A percentile compares a stretch with the other conserved stretches of the same genome.
These are phyloP conservation scores for Aspergillus ochraceus DNA, from an alignment of 2,329 filamentous ascomycete genomes.

Conservation along the genomic window DNA sequence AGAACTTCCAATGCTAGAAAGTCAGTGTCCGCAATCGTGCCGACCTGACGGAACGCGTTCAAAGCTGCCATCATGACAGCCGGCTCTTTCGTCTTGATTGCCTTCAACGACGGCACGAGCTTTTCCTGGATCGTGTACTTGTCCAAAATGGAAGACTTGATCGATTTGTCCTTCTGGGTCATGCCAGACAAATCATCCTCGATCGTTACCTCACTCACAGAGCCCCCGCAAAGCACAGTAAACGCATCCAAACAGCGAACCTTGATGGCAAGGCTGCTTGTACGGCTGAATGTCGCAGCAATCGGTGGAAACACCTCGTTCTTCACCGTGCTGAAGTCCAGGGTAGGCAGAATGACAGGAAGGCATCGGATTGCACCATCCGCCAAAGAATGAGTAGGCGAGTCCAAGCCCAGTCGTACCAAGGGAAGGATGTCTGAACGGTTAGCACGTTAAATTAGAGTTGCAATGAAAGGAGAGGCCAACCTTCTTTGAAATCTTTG, in stretches of 20 bases:
- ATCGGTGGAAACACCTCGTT: constrained; percentile 95
- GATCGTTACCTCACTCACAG: constrained; percentile 49
- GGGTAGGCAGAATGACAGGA: constrained; percentile 75
- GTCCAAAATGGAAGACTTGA: constrained; percentile 78
- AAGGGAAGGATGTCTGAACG: constrained; percentile 79
- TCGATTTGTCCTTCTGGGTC: constrained; percentile 48
- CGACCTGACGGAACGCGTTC: constrained; percentile 80
- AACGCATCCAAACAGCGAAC: constrained; percentile 89
- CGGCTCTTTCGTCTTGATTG: constrained; percentile 96
- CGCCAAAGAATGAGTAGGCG: constrained; percentile 82
- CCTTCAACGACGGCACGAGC: constrained; percentile 84
- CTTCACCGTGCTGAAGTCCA: constrained; percentile 96
- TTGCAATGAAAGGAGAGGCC: constrained; percentile 30
- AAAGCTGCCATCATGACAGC: constrained; percentile 95
- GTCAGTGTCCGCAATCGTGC: constrained; percentile 77
- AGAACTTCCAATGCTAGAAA: constrained; percentile 91
- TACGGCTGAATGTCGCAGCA: constrained; percentile 85
- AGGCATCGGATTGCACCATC: constrained; percentile 80
- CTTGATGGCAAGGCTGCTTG: constrained; percentile 91
- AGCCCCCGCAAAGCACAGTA: constrained; percentile 81
- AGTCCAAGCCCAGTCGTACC: constrained; percentile 79
- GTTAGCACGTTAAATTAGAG: constrained; percentile 11
- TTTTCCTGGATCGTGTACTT: constrained; percentile 99
- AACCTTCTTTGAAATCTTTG: constrained; percentile 92
- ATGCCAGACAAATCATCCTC: constrained; percentile 77